phyloP scores from a whole-genome alignment of 1,284 basidiomycete genomes.

The Termitomyces sp. region DNA sequence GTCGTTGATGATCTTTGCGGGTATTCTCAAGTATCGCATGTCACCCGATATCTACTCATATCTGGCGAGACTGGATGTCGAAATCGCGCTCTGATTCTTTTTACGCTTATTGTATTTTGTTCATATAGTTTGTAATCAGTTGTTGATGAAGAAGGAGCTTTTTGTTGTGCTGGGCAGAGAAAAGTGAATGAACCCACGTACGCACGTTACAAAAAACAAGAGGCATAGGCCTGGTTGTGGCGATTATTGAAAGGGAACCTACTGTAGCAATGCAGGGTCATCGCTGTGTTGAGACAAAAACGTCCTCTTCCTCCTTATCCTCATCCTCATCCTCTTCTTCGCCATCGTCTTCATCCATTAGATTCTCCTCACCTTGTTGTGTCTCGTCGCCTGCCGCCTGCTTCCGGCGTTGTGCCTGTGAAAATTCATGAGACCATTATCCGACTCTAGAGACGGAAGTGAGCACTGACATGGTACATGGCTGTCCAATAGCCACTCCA shows the following conservation, averaged over 20 bases:
- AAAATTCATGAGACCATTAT: neutral
- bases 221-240: neutral
- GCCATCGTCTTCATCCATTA: conserved; percentile 14
- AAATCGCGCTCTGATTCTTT: conserved; percentile 56
- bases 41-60: conserved; percentile 90
- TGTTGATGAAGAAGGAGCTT: neutral
- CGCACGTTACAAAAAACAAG: neutral
- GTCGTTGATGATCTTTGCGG: conserved; percentile 83
- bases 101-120: neutral
- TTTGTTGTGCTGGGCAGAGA: neutral
- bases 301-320: conserved; percentile 22
- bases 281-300: conserved; percentile 33
- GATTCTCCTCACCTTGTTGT: conserved; percentile 12
- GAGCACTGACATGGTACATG: conserved; percentile 49
- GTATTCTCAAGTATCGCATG: conserved; percentile 83
- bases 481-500: conserved; percentile 84
- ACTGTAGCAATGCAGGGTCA: conserved; percentile 16
- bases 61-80: conserved; percentile 72
- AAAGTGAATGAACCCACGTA: neutral
- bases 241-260: neutral
- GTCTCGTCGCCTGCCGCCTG: neutral
- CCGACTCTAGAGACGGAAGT: neutral
- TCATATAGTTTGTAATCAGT: neutral
- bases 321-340: conserved; percentile 20
- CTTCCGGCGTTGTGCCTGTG: conserved; percentile 21